Evolutionary conservation across 345 rosid species (phyloP), one percentile per base, ranked within the genome.

Genomic region (Dimocarpus longan): DNA sequence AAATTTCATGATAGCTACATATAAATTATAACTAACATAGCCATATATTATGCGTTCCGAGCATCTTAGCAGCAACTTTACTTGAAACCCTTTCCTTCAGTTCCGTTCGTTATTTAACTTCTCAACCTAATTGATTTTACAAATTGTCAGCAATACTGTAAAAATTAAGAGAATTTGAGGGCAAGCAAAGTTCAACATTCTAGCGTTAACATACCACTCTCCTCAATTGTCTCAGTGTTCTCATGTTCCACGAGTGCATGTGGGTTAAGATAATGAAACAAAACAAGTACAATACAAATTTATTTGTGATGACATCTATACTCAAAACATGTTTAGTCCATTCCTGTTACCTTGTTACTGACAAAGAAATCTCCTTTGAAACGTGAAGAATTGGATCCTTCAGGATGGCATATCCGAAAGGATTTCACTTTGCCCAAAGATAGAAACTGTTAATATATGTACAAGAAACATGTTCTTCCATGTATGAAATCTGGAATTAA

Each of bases 51-150:
- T 26, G 78, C 87, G 28, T 90, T 94, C 98, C 83, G 99, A 90
- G 87, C 92, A 91, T 85, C 97, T 91, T 75, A 89, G 91, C 82
- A 94, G 90, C 87, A 88, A 80, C 87, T 97, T 86, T 62, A 94
- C 98, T 77, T 95, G 90, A 76, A 97, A 93, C 44, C 98, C 99
- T 90, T 94, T 97, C 82, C 98, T 87, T 98, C 98, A 97, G 84
- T 97, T 89, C 82, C 98, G 84, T 86, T 93, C 93, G 62, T 97
- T 98, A 75, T 90, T 97, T 80, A 97, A 80, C 79, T 90, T 93
- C 82, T 89, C 93, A 7, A 84, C 98, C 98, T 95, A 79, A 40
- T 59, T 48, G 43, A 76, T 39, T 64, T 74, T 73, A 22, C 57
- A 56, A 54, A 68, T 69, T 71, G 39, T 70, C 59, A 71, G 43